Percentiles rank a stretch among this genome's conserved stretches.
These are phyloP conservation scores for Yamadazyma buinensis DNA, from an alignment of 1,139 yeast genomes.

Conservation along the genomic window DNA sequence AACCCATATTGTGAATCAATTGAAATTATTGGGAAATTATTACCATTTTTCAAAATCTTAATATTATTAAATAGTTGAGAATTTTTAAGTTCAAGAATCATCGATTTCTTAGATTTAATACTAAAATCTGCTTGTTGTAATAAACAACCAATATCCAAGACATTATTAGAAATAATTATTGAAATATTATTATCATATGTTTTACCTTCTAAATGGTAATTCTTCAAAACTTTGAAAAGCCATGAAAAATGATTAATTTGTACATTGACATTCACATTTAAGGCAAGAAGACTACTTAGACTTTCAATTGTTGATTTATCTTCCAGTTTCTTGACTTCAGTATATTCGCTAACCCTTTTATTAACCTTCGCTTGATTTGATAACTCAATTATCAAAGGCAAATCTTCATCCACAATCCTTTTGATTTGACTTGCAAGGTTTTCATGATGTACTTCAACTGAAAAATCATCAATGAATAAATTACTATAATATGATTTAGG, in stretches of 20 bases:
- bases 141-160: conserved; percentile 16
- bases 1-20: conserved; percentile 28
- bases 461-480: conserved; percentile 4
- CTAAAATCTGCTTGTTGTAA: conserved; percentile 19
- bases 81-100: conserved; percentile 26
- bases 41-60: conserved; percentile 15
- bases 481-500: conserved; percentile 1
- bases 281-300: not conserved
- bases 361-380: not conserved
- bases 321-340: no score
- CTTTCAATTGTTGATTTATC: no score
- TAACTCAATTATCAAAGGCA: not conserved
- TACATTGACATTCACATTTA: conserved; percentile 14
- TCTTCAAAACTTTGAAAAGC: conserved; percentile 17
- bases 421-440: conserved; percentile 1
- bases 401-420: conserved; percentile 1
- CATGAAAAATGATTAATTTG: conserved; percentile 21
- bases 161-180: conserved; percentile 13
- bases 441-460: conserved; percentile 3
- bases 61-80: conserved; percentile 24
- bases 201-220: conserved; percentile 13
- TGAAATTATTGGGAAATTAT: conserved; percentile 16
- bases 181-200: conserved; percentile 19
- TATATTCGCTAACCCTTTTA: not conserved
- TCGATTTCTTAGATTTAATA: conserved; percentile 9